phyloP scores from a whole-genome alignment of 2,329 filamentous ascomycete genomes.

The Beauveria bassiana region DNA sequence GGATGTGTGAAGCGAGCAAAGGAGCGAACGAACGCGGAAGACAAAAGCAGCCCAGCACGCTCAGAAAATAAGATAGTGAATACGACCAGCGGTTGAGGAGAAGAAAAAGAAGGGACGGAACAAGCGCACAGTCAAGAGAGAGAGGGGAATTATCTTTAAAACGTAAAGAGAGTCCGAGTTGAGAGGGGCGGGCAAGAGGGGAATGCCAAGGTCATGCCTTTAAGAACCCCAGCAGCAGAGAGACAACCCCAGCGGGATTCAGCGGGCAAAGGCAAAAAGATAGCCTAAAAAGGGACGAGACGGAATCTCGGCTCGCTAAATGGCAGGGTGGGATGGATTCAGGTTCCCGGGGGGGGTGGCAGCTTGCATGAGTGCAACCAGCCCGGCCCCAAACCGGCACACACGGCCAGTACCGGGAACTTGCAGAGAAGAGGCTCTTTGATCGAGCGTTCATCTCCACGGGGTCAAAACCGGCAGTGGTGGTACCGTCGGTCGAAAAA shows the following conservation, averaged over 20 bases:
- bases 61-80: slow-evolving; percentile 21
- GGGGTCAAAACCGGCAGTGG: slow-evolving; percentile 4
- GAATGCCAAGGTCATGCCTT: slow-evolving; percentile 9
- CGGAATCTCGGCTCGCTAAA: slow-evolving; percentile 8
- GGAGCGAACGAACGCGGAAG: slow-evolving; percentile 40
- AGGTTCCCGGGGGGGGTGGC: background rate
- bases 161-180: slow-evolving; percentile 6
- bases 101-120: slow-evolving; percentile 6
- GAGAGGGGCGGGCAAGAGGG: slow-evolving; percentile 2
- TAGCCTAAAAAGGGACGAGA: slow-evolving; percentile 6
- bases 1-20: slow-evolving; percentile 23
- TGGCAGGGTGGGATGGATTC: background rate
- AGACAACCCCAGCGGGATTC: background rate
- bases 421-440: background rate
- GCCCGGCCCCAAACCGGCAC: background rate
- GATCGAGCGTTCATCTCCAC: background rate
- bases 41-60: slow-evolving; percentile 22
- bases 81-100: slow-evolving; percentile 23
- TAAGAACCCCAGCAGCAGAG: background rate
- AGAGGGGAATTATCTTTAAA: slow-evolving; percentile 11
- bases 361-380: background rate
- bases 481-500: background rate
- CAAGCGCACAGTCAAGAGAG: slow-evolving; percentile 18
- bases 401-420: background rate
- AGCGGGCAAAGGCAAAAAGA: background rate